phyloP scores from a whole-genome alignment of 73 alveolate genomes.

The Tetrahymena thermophila region DNA sequence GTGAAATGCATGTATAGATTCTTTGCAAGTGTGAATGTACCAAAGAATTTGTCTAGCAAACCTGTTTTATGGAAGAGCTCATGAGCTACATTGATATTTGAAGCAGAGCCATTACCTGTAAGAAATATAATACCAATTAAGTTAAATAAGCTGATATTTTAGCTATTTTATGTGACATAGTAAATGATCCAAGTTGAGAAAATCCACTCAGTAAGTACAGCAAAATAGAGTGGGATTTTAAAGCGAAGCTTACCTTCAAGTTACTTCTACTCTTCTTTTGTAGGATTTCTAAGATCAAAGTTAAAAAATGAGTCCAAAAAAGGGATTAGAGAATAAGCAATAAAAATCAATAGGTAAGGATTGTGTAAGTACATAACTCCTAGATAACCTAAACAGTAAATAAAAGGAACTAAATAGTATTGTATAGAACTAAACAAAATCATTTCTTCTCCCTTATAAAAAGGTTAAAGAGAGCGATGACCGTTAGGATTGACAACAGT shows the following conservation, averaged over 20 bases:
- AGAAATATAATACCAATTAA: conserved; percentile 6
- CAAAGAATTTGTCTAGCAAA: conserved; percentile 54
- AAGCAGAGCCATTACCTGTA: conserved; percentile 11
- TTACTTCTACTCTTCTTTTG: conserved; percentile 34
- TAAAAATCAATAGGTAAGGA: conserved; percentile 35
- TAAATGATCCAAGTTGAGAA: conserved; percentile 16
- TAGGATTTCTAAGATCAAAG: conserved; percentile 42
- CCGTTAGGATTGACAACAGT: not conserved
- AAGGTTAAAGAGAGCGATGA: not conserved
- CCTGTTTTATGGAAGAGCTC: conserved; percentile 69
- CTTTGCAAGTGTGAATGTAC: conserved; percentile 54
- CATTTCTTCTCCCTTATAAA: not conserved
- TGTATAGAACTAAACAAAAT: conserved; percentile 3
- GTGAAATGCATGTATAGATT: conserved; percentile 61
- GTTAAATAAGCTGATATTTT: not conserved
- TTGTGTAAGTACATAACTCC: not conserved
- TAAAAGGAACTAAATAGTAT: conserved; percentile 23
- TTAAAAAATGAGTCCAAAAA: conserved; percentile 27
- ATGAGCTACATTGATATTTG: conserved; percentile 51
- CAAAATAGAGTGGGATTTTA: conserved; percentile 40
- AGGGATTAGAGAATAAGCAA: conserved; percentile 44
- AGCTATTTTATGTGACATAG: not conserved
- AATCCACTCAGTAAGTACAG: conserved; percentile 35
- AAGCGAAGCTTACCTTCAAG: conserved; percentile 18
- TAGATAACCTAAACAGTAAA: not conserved